These are phyloP conservation scores for Mucor sp. DNA, from an alignment of 371 early-diverging fungal species.

Conservation along the genomic window DNA sequence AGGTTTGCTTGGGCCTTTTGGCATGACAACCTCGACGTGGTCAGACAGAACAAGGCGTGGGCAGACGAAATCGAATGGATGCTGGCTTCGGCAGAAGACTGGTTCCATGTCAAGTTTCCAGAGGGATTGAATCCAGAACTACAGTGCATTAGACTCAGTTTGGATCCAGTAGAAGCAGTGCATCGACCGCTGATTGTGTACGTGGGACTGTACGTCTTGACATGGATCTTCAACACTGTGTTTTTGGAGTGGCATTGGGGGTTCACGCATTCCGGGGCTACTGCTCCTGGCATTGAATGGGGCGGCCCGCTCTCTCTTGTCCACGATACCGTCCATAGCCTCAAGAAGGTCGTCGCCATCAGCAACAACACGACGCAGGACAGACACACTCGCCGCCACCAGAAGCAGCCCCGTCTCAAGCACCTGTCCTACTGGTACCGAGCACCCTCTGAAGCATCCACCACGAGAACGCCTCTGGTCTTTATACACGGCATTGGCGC, in stretches of 20 bases:
- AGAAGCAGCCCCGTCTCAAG: neutral
- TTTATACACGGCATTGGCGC: slow-evolving; percentile 74
- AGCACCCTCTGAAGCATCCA: neutral
- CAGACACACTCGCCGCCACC: neutral
- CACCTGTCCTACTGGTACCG: slow-evolving; percentile 36
- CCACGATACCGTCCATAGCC: neutral
- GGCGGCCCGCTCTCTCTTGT: slow-evolving; percentile 24
- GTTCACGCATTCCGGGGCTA: slow-evolving; percentile 19
- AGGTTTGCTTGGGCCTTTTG: slow-evolving; percentile 66
- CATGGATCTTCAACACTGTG: slow-evolving; percentile 27
- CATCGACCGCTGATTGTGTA: slow-evolving; percentile 67
- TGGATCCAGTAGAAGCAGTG: slow-evolving; percentile 63
- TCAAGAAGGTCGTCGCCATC: neutral
- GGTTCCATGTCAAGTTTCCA: slow-evolving; percentile 44
- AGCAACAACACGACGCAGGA: neutral
- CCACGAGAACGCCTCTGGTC: slow-evolving; percentile 52
- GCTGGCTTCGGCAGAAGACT: slow-evolving; percentile 43
- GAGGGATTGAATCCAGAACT: slow-evolving; percentile 55
- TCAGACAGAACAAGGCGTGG: slow-evolving; percentile 31
- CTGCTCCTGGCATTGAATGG: slow-evolving; percentile 22
- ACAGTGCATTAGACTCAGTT: slow-evolving; percentile 57
- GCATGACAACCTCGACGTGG: slow-evolving; percentile 45
- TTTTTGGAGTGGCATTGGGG: slow-evolving; percentile 27
- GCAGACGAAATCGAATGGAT: slow-evolving; percentile 53
- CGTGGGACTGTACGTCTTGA: slow-evolving; percentile 32